Base-by-base conservation (phyloP, 805 yeast genomes). In the Candida caryicola region DNA sequence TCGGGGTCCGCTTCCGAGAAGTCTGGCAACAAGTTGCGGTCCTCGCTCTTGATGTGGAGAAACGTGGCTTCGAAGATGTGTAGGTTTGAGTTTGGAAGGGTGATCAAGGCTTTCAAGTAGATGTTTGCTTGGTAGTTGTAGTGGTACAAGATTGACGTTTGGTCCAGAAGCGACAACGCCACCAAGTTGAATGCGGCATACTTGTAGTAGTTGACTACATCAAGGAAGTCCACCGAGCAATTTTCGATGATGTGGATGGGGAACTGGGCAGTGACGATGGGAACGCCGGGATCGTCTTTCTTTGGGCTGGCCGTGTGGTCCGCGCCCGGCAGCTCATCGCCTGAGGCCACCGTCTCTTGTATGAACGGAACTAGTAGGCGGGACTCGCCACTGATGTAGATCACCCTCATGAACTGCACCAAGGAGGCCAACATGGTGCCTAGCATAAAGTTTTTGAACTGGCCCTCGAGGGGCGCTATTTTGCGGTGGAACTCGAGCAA, bases 161-260 rank as follows among this genome's bases (percentile, higher is more conserved):
- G 23, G 14, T 15, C 10, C 8, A 31, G 10, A 9, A 53, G 25
- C 3, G 63, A 50, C 16, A 57, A 34, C 4, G 50, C 18, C 17
- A 56, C 42, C 39, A 60, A 49, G 36, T 57, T 57, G 40, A 55
- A 60, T 4, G 61, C 66, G 7, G 52, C 41, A 36, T 45, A 64
- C 27, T 52, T 50, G 36, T 58, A 63, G 31, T 41, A 62, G 35
- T 51, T 41, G 9, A 59, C 43, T 5, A 62, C 32, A 14, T 52
- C 56, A 13, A 36, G 34, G 8, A 51, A 50, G 18, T 47, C 44
- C 10, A 54, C 45, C 1, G 44, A 16, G 3, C 33, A 21, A 1
- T 40, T 41, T 16, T 47, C 40, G 7, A 55, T 42, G 4, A 51
- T 26, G 4, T 41, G 40, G 12, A 57, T 42, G 2, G 62, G 59